phyloP scores from a whole-genome alignment of 2,329 filamentous ascomycete genomes.

The Trichoderma asperellum region DNA sequence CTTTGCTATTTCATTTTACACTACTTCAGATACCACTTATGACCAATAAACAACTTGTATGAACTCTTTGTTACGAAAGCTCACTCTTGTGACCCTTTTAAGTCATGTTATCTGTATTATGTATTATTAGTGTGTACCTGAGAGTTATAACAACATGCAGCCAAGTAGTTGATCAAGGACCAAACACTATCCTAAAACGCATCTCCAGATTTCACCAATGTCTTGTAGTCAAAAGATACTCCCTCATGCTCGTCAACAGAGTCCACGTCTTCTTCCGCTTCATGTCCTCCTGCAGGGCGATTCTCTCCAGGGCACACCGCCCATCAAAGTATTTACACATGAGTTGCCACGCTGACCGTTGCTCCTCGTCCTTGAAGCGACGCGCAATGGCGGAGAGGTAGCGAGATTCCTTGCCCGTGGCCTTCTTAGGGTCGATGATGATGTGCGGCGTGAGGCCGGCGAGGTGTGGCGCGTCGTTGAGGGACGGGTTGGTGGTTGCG shows the following conservation, averaged over 20 bases:
- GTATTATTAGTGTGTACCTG: neutral
- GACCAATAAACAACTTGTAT: conserved; percentile 27
- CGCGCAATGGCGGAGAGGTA: conserved; percentile 66
- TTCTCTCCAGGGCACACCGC: conserved; percentile 79
- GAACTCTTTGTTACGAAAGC: neutral
- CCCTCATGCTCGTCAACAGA: conserved; percentile 65
- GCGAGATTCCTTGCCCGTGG: conserved; percentile 75
- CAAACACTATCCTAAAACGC: neutral
- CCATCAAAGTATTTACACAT: conserved; percentile 91
- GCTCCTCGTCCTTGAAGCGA: conserved; percentile 58
- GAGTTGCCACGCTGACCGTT: conserved; percentile 70
- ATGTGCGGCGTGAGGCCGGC: conserved; percentile 64
- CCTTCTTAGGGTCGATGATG: conserved; percentile 77
- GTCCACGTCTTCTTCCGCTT: conserved; percentile 82
- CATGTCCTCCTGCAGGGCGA: conserved; percentile 81
- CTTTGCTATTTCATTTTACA: conserved; percentile 4
- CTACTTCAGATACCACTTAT: conserved; percentile 28
- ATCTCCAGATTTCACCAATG: conserved; percentile 61
- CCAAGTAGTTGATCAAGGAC: neutral
- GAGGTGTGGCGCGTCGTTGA: conserved; percentile 62
- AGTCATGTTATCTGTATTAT: neutral
- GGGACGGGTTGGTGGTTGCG: conserved; percentile 58
- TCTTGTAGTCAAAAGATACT: conserved; percentile 67
- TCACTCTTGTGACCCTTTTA: neutral
- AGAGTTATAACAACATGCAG: neutral